Conservation (phyloP, 345 rosid genomes). For the Eucalyptus pauciflora region DNA sequence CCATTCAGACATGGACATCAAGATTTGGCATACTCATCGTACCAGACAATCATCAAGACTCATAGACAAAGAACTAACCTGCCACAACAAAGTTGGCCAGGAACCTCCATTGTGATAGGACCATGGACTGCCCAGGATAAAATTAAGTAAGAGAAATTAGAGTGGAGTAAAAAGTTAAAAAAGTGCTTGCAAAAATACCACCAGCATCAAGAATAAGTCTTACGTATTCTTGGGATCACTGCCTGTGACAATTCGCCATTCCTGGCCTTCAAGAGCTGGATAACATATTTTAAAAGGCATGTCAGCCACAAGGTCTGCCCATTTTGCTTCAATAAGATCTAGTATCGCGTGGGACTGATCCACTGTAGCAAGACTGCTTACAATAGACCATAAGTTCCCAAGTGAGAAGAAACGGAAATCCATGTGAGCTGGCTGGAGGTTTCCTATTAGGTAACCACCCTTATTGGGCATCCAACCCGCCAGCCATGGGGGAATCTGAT, state of each 20-base stretch:
- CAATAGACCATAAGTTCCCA: slow-evolving; percentile 80
- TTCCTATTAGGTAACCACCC: slow-evolving; percentile 84
- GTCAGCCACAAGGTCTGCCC: slow-evolving; percentile 74
- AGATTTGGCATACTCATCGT: not conserved
- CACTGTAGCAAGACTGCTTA: slow-evolving; percentile 54
- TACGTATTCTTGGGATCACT: slow-evolving; percentile 95
- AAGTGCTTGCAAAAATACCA: not conserved
- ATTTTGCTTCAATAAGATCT: slow-evolving; percentile 75
- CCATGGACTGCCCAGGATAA: slow-evolving; percentile 58
- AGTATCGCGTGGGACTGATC: slow-evolving; percentile 88
- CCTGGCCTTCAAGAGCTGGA: slow-evolving; percentile 81
- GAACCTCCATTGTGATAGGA: slow-evolving; percentile 95
- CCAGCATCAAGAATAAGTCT: not conserved
- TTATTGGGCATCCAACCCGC: slow-evolving; percentile 70
- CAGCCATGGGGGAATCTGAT: slow-evolving; percentile 85
- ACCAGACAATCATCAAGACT: not conserved
- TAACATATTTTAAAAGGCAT: slow-evolving; percentile 85
- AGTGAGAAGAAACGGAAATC: slow-evolving; percentile 90
- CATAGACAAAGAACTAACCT: slow-evolving; percentile 40
- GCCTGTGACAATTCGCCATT: slow-evolving; percentile 80
- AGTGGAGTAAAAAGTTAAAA: not conserved
- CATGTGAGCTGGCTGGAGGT: slow-evolving; percentile 95
- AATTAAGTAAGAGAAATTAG: not conserved
- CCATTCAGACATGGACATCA: not conserved
- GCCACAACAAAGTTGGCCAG: slow-evolving; percentile 97